phyloP scores from a whole-genome alignment of 495 filamentous ascomycete species.

The Tuber umbilicatum region DNA sequence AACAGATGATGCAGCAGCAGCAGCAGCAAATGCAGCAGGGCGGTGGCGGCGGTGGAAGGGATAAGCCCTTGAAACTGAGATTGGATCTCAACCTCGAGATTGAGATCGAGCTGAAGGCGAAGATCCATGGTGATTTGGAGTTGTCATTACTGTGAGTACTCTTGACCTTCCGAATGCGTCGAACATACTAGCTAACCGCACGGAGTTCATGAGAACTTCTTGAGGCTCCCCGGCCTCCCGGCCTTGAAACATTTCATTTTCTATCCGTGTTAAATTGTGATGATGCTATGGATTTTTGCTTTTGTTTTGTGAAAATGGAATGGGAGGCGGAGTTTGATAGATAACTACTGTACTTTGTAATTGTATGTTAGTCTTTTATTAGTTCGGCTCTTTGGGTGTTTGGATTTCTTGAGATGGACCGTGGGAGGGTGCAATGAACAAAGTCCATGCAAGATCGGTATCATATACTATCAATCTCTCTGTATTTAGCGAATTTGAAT shows the following conservation, averaged over 20 bases:
- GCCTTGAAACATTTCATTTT: too few relatives aligned
- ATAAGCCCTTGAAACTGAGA: constrained; percentile 60
- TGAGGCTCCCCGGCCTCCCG: not conserved
- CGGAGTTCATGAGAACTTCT: constrained; percentile 8
- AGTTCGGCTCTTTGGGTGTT: not conserved
- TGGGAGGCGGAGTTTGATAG: not conserved
- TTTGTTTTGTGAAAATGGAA: not conserved
- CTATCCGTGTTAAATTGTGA: not conserved
- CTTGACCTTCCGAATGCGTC: not conserved
- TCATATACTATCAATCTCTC: not conserved
- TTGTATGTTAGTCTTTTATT: not conserved
- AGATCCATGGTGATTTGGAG: constrained; percentile 86
- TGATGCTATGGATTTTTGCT: not conserved
- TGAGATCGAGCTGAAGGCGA: constrained; percentile 86
- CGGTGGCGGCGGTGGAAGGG: constrained; percentile 43
- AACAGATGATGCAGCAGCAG: constrained; percentile 24
- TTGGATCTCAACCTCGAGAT: constrained; percentile 84
- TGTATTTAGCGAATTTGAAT: too few relatives aligned
- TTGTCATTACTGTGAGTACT: constrained; percentile 70
- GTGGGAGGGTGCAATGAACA: not conserved
- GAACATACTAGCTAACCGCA: constrained; percentile 5
- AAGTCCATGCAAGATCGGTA: not conserved
- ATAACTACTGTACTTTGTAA: not conserved
- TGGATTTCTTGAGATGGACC: not conserved
- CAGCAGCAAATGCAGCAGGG: constrained; percentile 43